Conservation (phyloP, 768 basidiomycete genomes). For the Auricularia auricula-judae region DNA sequence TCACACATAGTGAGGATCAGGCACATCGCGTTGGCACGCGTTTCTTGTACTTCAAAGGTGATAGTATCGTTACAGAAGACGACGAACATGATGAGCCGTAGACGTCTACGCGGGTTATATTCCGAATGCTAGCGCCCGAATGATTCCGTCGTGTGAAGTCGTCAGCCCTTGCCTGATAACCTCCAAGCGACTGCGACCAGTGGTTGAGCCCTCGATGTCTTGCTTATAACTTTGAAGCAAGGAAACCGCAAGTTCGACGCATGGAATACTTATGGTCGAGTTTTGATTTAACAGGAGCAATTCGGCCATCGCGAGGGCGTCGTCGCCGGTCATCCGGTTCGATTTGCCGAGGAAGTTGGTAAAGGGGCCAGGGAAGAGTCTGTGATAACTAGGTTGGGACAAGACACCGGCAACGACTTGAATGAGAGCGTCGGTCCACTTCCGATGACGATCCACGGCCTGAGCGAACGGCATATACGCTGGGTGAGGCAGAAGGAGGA, state of each 20-base stretch:
- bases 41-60: constrained; percentile 32
- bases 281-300: not conserved
- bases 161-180: not conserved
- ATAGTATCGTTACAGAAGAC: constrained; percentile 5
- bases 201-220: not conserved
- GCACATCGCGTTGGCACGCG: constrained; percentile 62
- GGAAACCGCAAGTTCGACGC: not conserved
- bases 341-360: not conserved
- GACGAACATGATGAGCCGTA: not conserved
- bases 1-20: constrained; percentile 80
- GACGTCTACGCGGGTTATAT: not conserved
- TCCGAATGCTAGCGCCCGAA: not conserved
- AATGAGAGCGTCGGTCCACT: not conserved
- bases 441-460: not conserved
- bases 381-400: not conserved
- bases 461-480: not conserved
- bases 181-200: not conserved
- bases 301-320: not conserved
- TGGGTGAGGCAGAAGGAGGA: not conserved
- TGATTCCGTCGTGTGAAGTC: not conserved
- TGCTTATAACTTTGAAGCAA: not conserved
- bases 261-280: not conserved
- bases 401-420: not conserved
- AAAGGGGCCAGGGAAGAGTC: not conserved
- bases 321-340: not conserved